Base-by-base conservation (phyloP, 2,329 filamentous ascomycete species). In the Reticulascus tulasneorum region DNA sequence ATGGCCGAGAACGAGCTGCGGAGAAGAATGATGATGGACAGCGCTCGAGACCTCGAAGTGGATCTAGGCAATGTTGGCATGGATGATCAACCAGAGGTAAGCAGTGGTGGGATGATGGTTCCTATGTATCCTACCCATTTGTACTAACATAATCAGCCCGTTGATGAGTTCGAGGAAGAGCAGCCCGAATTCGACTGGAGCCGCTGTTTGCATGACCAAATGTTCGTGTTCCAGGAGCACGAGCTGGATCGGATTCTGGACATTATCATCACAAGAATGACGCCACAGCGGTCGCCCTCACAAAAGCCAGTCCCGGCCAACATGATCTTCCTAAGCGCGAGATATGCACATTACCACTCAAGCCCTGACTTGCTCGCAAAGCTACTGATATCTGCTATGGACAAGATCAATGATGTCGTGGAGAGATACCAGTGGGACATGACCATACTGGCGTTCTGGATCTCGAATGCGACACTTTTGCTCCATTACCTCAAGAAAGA, bases 381-480 rank as follows among this genome's bases (percentile, higher is more conserved):
- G 27, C 75, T 97, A 18, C 76, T 98, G 12, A 73, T 86, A 18
- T 83, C 84, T 23, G 88, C 93, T 23, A 94, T 94, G 76, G 88
- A 94, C 54, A 93, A 91, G 62, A 97, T 98, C 52, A 97, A 97
- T 55, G 84, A 89, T 40, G 88, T 96, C 20, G 89, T 98, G n/a
- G 93, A 97, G 61, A 78, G 78, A 43, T 82, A 91, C 54, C 93
- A 98, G 56, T 97, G 93, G 93, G 93, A 98, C 56, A 98, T 98
- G 93, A 98, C 93, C 1, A 95, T 98, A 48, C 70, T 98, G 23
- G 93, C 93, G 3, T 98, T 98, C 56, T 98, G 93, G 93, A 89
- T 96, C 53, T 97, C 93, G 2, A 98, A 98, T 59, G 89, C 88
- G 8, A 98, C 93, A 0, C 67, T 98, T 24, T 67, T 98, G n/a